Percentiles rank a stretch among this genome's conserved stretches.
Conservation (phyloP, 371 early-diverging fungal species). For the Circinella umbellata region DNA sequence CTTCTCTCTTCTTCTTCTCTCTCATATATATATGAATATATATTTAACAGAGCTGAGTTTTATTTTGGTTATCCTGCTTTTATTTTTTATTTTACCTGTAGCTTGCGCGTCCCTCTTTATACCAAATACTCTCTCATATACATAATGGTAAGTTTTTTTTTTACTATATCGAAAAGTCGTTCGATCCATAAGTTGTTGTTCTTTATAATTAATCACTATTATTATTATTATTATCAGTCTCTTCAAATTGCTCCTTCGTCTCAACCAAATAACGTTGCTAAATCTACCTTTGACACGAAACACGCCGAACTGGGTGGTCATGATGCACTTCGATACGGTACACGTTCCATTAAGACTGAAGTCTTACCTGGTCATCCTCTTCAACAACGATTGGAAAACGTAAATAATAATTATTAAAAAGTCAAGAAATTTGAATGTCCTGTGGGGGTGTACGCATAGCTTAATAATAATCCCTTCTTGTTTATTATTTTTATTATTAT, state of each 20-base stretch:
- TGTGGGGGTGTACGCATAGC: too few relatives aligned
- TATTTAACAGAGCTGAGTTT: neutral
- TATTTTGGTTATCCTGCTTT: neutral
- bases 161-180: too few relatives aligned
- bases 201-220: neutral
- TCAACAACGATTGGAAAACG: slow-evolving; percentile 72
- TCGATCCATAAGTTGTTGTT: too few relatives aligned
- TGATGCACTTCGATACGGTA: slow-evolving; percentile 86
- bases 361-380: slow-evolving; percentile 79
- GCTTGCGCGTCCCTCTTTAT: slow-evolving; percentile 7
- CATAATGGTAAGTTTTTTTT: neutral
- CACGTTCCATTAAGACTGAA: slow-evolving; percentile 72
- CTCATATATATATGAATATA: too few relatives aligned
- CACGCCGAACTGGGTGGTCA: slow-evolving; percentile 78
- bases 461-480: neutral
- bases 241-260: slow-evolving; percentile 51
- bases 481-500: too few relatives aligned
- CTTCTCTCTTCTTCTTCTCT: too few relatives aligned
- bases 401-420: slow-evolving; percentile 23
- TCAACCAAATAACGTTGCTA: slow-evolving; percentile 44
- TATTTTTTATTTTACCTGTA: neutral
- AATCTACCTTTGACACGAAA: slow-evolving; percentile 58
- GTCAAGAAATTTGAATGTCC: too few relatives aligned
- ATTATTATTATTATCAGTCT: slow-evolving; percentile 21
- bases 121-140: neutral